Base-by-base conservation (phyloP, 139 green algal genomes). In the Volvox reticuliferus region DNA sequence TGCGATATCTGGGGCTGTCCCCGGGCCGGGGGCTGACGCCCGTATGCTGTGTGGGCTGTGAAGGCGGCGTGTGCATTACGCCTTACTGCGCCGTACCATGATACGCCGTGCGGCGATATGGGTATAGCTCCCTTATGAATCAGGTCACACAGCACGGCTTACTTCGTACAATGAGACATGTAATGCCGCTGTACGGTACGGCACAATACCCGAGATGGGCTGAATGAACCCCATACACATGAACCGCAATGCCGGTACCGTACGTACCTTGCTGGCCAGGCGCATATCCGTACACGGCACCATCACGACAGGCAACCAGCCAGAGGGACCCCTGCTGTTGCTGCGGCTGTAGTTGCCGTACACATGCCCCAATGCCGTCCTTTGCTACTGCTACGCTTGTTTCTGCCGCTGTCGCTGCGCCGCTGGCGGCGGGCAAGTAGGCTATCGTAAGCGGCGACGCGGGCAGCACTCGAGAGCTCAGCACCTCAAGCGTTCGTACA, bases 221-320 rank as follows among this genome's bases (percentile, higher is more conserved):
- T 55, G 9, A 55, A 55, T 55, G 9, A 55, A 5, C 44, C 44
- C 44, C 44, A 9, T 24, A 73, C 62, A 69, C 62, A 19, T 28
- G 2, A 73, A 26, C 65, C 65, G 12, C 65, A 73, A 16, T 24
- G 21, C 65, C 65, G 12, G 12, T 69, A 50, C 6, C 62, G 6
- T 12, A n/a, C 82, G 30, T 33, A 89, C 84, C 84, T 44, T 65
- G 44, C 2, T 76, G 62, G 16, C 69, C 75, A 30, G 71, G 33
- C 33, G n/a, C 26, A 55, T 91, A 91, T 2, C 68, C 87, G 33
- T 91, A 91, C 76, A 91, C 87, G 22, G 73, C 75, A 22, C 87
- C 87, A 28, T 86, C 87, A 1, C 76, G 76, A 77, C 87, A 85
- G 2, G 76, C 61, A 55, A 91, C 87, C 75, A 91, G 76, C 87